Conservation (phyloP, 2,329 filamentous ascomycete species). For the Diaporthe ilicicola region DNA sequence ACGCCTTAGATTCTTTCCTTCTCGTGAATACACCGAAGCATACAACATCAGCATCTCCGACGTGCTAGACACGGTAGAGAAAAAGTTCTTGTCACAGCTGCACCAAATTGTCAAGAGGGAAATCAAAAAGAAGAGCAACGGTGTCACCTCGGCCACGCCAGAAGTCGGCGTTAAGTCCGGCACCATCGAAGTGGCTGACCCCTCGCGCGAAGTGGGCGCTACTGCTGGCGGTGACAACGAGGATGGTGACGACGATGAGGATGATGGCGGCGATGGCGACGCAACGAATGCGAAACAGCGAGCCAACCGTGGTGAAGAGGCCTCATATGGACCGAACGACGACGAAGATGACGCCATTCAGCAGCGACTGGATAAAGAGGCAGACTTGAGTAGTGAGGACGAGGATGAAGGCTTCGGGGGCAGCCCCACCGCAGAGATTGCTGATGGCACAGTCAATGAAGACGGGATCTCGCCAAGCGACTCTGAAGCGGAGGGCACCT, state of each 20-base stretch:
- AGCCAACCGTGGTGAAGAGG: constrained; percentile 80
- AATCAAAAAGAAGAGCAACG: constrained; percentile 80
- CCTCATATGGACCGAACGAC: constrained; percentile 92
- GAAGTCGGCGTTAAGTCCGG: constrained; percentile 70
- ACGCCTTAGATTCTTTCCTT: constrained; percentile 82
- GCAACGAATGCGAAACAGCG: constrained; percentile 78
- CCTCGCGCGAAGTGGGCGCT: constrained; percentile 44
- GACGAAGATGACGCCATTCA: constrained; percentile 86
- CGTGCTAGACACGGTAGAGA: constrained; percentile 82
- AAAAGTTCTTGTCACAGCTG: constrained; percentile 77
- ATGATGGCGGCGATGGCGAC: constrained; percentile 81
- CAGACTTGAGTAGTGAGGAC: constrained; percentile 52
- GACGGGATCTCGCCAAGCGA: constrained; percentile 49
- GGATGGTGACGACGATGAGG: constrained; percentile 71
- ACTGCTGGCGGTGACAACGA: constrained; percentile 52
- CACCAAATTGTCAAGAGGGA: constrained; percentile 77
- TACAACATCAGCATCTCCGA: constrained; percentile 85
- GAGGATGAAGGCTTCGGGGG: constrained; percentile 63
- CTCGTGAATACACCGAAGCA: constrained; percentile 81
- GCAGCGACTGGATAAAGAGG: constrained; percentile 66
- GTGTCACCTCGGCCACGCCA: constrained; percentile 75
- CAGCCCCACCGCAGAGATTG: constrained; percentile 52
- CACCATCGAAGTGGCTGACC: constrained; percentile 58
- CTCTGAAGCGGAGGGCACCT: constrained; percentile 48
- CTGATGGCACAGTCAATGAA: constrained; percentile 49